Evolutionary conservation across 495 filamentous ascomycete species (phyloP).

Genomic region (Lepidopterella palustris): DNA sequence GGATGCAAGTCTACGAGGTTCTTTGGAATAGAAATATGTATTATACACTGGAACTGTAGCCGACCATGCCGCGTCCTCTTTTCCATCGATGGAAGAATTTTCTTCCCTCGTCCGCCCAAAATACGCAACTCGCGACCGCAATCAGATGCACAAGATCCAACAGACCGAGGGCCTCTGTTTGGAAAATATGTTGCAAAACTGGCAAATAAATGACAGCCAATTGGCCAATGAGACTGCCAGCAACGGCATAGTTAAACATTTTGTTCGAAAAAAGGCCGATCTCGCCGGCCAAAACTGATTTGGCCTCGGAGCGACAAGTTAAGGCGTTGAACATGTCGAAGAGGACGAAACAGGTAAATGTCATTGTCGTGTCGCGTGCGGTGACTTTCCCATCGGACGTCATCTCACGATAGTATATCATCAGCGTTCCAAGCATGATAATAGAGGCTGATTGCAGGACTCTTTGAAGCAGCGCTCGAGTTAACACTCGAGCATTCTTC

Average conservation of each 20-base stretch:
- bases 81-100: conserved; percentile 52
- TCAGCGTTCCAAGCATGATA: conserved; percentile 87
- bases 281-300: conserved; percentile 81
- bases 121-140: conserved; percentile 74
- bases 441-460: conserved; percentile 82
- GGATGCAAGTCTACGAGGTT: background rate
- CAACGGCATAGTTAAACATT: conserved; percentile 94
- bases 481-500: conserved; percentile 78
- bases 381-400: conserved; percentile 68
- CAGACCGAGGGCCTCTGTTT: conserved; percentile 77
- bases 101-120: conserved; percentile 88
- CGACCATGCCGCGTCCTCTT: conserved; percentile 29
- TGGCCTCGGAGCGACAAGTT: conserved; percentile 84
- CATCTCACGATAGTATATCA: conserved; percentile 89
- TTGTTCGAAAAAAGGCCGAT: conserved; percentile 74
- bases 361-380: conserved; percentile 96
- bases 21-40: conserved; percentile 4
- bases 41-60: conserved; percentile 45
- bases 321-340: conserved; percentile 99
- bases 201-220: conserved; percentile 88
- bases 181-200: conserved; percentile 86
- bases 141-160: conserved; percentile 66
- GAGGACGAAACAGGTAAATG: conserved; percentile 95
- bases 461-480: conserved; percentile 67
- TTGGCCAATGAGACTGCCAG: conserved; percentile 76